These are phyloP conservation scores for Diaporthe aspalathi DNA, from an alignment of 2,329 filamentous ascomycete species.

Conservation along the genomic window DNA sequence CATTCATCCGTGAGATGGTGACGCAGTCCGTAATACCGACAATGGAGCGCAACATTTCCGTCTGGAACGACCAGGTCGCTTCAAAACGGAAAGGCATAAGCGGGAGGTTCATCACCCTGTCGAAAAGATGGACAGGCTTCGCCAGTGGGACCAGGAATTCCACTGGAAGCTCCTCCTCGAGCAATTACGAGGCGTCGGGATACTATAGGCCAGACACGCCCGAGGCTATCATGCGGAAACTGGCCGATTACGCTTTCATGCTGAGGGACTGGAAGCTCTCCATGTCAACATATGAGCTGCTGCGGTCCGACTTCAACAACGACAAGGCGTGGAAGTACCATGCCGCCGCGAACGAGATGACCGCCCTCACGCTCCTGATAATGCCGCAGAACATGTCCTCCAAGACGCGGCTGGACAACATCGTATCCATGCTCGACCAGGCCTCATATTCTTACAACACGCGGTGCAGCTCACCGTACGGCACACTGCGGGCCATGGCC, in stretches of 20 bases:
- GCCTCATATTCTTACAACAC: constrained; percentile 94
- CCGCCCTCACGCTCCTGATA: constrained; percentile 84
- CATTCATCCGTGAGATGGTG: constrained; percentile 93
- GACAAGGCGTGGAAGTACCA: constrained; percentile 98
- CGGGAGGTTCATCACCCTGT: constrained; percentile 94
- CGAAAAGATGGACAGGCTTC: constrained; percentile 89
- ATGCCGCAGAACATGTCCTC: constrained; percentile 77
- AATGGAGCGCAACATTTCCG: constrained; percentile 91
- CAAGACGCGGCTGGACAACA: constrained; percentile 81
- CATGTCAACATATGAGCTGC: constrained; percentile 89
- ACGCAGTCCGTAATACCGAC: constrained; percentile 94
- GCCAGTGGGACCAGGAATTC: constrained; percentile 73
- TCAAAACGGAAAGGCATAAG: constrained; percentile 88
- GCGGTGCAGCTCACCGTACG: constrained; percentile 82
- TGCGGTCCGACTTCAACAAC: constrained; percentile 89
- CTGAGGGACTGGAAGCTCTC: constrained; percentile 95
- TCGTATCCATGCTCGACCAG: constrained; percentile 89
- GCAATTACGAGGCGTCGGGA: constrained; percentile 83
- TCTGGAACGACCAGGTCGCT: constrained; percentile 98
- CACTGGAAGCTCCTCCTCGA: constrained; percentile 63
- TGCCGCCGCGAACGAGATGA: constrained; percentile 95
- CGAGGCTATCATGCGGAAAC: constrained; percentile 91
- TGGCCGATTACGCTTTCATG: constrained; percentile 98
- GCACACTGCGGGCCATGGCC: constrained; percentile 80
- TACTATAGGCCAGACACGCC: constrained; percentile 87